Base-by-base conservation (phyloP, 331 rosid genomes). In the Saraca asoca region DNA sequence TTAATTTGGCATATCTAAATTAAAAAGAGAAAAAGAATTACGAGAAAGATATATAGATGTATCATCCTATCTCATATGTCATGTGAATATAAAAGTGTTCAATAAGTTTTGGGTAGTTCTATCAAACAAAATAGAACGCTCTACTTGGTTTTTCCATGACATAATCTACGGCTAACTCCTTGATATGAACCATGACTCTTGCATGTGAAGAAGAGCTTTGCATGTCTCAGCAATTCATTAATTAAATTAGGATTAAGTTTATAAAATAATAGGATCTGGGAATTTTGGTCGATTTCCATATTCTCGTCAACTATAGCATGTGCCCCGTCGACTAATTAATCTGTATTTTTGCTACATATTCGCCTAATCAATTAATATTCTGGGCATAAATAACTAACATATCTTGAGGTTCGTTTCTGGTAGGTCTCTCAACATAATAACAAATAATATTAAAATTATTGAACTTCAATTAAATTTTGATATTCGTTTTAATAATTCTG, bases 221-320 rank as follows among this genome's bases (percentile, higher is more conserved):
- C 60, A 53, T 54, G 63, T 39, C 70, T 45, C 24, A 12, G 14
- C 10, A 41, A 33, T 49, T 29, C 61, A 66, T 35, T 49, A 65
- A 63, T 31, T 24, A 50, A 74, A 53, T 44, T 74, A 15, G 6
- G 45, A 42, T 71, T 65, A 51, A 58, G 49, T 61, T 50, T 55
- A 75, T 78, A 44, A 81, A 82, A 73, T 73, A 59, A 69, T 74
- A 63, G 14, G 37, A 62, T 51, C 60, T 84, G 73, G 45, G 87
- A 86, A 84, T 89, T 86, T 89, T 81, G 78, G 94, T 82, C 83
- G 86, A 86, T 73, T 56, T 73, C 59, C 79, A 70, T 69, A 70
- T 77, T 71, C 60, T 77, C 50, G 79, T 85, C 78, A 82, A 81
- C 80, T 45, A n/a, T 16, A 69, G 80, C 84, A 84, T 86, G 77